Evolutionary conservation across 129 eudicot species (phyloP), one percentile per base, ranked within the genome.

Genomic region (Cynara cardunculus): DNA sequence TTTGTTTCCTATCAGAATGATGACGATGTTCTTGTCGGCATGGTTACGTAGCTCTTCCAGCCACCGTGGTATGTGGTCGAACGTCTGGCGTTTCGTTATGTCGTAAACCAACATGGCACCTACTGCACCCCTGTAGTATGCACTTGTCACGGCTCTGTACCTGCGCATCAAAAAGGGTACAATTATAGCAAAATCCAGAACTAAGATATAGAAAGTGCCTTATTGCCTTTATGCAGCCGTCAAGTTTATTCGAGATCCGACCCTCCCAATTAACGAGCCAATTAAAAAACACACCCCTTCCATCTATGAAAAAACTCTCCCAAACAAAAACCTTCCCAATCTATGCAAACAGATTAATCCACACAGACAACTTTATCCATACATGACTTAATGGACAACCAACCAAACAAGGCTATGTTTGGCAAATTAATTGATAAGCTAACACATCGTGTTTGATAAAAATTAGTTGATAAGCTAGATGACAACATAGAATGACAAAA

Each of bases 101-200:
- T 90, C 94, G n/a, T 90, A 90, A n/a, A 90, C 94, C 87, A 90
- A 84, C 85, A 90, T 85, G 32, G 94, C 91, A 35, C 94, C 94
- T 13, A 90, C 94, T 25, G 94, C 94, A 27, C 94, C 94, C 10
- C 94, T 79, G 82, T 90, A 90, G 85, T 90, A 90, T 79, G 94
- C 94, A 86, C 94, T 90, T 68, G 94, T 90, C 19, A 90, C 94
- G 0, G 94, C 94, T 84, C 94, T 84, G 80, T 90, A 90, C 84
- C 94, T 90, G 91, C 49, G 73, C 62, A n/a, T 28, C 25, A 77
- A 25, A 22, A 82, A 26, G 19, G 3, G 32, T 6, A 71, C 11
- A 64, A 37, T 27, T 82, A 69, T 34, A 37, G 61, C n/a, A 3
- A 32, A 24, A 12, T 1, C 14, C 53, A 41, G 3, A 41, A 7